Evolutionary conservation across 2,329 filamentous ascomycete genomes (phyloP), one percentile per base, ranked within the genome.

Genomic region (Cercospora sojina): DNA sequence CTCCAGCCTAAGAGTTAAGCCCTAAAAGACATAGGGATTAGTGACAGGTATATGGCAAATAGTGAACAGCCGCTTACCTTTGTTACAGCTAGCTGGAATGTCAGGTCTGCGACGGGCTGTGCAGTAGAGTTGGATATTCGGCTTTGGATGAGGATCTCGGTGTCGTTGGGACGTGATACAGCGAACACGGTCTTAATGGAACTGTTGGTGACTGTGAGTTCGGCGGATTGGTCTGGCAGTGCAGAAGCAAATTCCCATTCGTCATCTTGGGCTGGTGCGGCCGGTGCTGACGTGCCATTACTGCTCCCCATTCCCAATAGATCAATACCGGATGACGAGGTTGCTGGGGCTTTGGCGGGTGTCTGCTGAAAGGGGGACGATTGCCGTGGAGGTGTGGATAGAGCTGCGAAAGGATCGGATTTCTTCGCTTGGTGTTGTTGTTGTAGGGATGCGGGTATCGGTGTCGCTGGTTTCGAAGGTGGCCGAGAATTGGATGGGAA

Each of bases 201-300:
- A 1, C 88, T 89, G 74, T 91, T 88, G 74, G 87, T 88, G 51
- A 97, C 87, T 3, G 84, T 85, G 20, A 90, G 81, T 57, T 87
- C 86, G 70, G 91, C 87, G 1, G 76, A 71, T 35, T 87, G 84
- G 67, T 87, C 84, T 3, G 94, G 94, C 13, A 97, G 83, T 0
- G 94, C 90, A 0, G 94, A 98, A 3, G 91, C 88, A 77, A 98
- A 98, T 25, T 88, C 91, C 93, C 94, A 98, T 75, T 98, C 94
- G 70, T 98, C 94, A 59, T 97, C 94, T 55, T 55, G 64, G 29
- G 18, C 18, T 23, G 64, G n/a, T 20, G 67, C 27, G 1, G 69
- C 43, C 1, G 91, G 87, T 59, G 78, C 72, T 6, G 77, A 68
- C 82, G 82, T 64, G 29, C 70, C 68, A 47, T 71, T 71, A 23